phyloP scores from a whole-genome alignment of 208 protist genomes.

The Lotmaria passim region DNA sequence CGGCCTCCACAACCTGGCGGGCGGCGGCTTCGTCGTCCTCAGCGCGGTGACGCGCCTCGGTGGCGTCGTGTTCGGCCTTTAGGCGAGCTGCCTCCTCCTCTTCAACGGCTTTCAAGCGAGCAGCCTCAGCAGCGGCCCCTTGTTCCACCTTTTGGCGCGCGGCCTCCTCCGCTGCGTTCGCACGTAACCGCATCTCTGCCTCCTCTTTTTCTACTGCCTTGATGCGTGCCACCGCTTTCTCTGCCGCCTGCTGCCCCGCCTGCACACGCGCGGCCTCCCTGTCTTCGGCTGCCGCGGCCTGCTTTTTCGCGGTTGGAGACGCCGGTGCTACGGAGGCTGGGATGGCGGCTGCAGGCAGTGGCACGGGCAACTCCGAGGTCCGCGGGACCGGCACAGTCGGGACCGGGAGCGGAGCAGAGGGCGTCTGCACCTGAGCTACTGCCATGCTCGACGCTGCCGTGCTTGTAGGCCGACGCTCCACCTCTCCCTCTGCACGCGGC shows the following conservation, averaged over 20 bases:
- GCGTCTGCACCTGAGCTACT: too few relatives aligned
- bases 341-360: too few relatives aligned
- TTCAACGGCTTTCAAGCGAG: background rate
- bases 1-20: background rate
- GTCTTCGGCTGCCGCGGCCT: background rate
- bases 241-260: background rate
- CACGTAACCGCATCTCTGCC: too few relatives aligned
- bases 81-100: background rate
- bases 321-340: too few relatives aligned
- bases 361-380: too few relatives aligned
- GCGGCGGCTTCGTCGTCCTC: constrained; percentile 18
- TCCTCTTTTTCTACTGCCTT: background rate
- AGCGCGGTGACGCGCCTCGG: background rate
- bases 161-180: too few relatives aligned
- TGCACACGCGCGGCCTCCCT: background rate
- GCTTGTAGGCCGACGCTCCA: too few relatives aligned
- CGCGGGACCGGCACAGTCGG: too few relatives aligned
- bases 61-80: constrained; percentile 4
- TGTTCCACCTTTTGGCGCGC: background rate
- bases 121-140: background rate
- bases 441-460: too few relatives aligned
- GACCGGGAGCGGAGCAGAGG: too few relatives aligned
- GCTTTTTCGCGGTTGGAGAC: too few relatives aligned
- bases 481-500: too few relatives aligned
- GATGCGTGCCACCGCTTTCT: background rate